Base-by-base conservation (phyloP, 108 stramenopile species). In the Discostella pseudostelligera region DNA sequence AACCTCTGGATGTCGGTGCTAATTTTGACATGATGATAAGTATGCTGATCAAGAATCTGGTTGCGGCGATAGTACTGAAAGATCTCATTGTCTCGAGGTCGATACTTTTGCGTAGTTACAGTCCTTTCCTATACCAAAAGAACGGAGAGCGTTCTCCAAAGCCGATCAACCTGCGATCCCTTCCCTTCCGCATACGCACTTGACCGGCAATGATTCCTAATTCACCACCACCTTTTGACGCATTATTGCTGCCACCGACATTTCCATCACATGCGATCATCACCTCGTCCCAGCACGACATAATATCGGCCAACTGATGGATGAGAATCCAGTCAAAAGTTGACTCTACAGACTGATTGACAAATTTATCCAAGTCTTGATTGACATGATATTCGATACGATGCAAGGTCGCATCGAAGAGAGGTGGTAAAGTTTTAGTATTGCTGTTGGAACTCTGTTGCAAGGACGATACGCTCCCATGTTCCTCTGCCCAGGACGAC, bases 321-420 rank as follows among this genome's bases (percentile, higher is more conserved):
- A 70, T 67, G 50, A 90, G 46, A 51, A 90, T 81, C 89, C 89
- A 90, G 49, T 90, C 84, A 69, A 71, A 90, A 3, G 83, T 80
- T 5, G 70, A 40, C 62, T 89, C 85, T 16, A 78, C 76, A 11
- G 72, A 69, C 48, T 71, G 32, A 17, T 25, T 13, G 2, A 87
- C 76, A 42, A 84, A 74, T 37, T 81, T 56, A 13, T 81, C 63
- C 28, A 84, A 59, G 17, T 87, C 70, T 43, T 59, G 59, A 40
- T 91, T 87, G 43, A 84, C 74, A 28, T 65, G 62, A 20, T 56
- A 64, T 60, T 87, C 79, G 53, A 87, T 75, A 25, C 67, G 65
- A 56, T 74, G 63, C 21, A 84, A 69, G 6, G 55, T 35, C 10
- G 75, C 70, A 60, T 84, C 72, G 40, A 79, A 85, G 45, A 85